phyloP scores from a whole-genome alignment of 768 basidiomycete genomes.

The Lepiota subincarnata region DNA sequence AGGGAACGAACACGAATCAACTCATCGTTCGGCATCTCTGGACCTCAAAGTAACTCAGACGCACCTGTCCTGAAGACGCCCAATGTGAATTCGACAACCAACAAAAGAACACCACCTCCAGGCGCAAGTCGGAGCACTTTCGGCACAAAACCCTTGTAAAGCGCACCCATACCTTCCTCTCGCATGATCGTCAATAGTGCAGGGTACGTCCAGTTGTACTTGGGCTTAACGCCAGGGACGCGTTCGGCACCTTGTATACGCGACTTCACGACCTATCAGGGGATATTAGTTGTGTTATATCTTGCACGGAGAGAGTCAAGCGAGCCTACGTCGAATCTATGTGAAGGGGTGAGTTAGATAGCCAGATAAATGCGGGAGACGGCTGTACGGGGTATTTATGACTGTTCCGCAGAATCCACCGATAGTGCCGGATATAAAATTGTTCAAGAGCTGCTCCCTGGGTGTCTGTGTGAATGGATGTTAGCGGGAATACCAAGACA shows the following conservation, averaged over 20 bases:
- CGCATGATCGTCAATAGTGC: slow-evolving; percentile 76
- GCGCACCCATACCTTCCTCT: slow-evolving; percentile 80
- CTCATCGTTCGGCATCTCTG: background rate
- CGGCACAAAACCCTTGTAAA: slow-evolving; percentile 95
- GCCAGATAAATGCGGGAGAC: background rate
- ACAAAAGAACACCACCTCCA: slow-evolving; percentile 88
- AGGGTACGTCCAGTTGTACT: slow-evolving; percentile 96
- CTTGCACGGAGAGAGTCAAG: background rate
- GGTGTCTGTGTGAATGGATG: slow-evolving; percentile 39
- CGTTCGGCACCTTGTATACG: slow-evolving; percentile 80
- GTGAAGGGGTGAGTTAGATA: background rate
- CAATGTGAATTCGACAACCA: slow-evolving; percentile 89
- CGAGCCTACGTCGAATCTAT: slow-evolving; percentile 30
- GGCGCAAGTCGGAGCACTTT: slow-evolving; percentile 95
- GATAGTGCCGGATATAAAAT: slow-evolving; percentile 85
- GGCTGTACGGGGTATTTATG: slow-evolving; percentile 83
- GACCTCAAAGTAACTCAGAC: slow-evolving; percentile 14
- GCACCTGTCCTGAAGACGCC: slow-evolving; percentile 70
- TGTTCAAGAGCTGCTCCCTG: slow-evolving; percentile 76
- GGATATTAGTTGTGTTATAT: slow-evolving; percentile 1
- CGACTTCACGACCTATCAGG: slow-evolving; percentile 83
- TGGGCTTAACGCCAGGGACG: slow-evolving; percentile 67
- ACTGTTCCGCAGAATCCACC: slow-evolving; percentile 90
- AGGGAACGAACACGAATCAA: slow-evolving; percentile 1
- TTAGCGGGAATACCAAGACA: background rate